Percentiles rank a stretch among this genome's conserved stretches.
These are phyloP conservation scores for Fusarium oxysporum DNA, from an alignment of 2,329 filamentous ascomycete species.

Conservation along the genomic window DNA sequence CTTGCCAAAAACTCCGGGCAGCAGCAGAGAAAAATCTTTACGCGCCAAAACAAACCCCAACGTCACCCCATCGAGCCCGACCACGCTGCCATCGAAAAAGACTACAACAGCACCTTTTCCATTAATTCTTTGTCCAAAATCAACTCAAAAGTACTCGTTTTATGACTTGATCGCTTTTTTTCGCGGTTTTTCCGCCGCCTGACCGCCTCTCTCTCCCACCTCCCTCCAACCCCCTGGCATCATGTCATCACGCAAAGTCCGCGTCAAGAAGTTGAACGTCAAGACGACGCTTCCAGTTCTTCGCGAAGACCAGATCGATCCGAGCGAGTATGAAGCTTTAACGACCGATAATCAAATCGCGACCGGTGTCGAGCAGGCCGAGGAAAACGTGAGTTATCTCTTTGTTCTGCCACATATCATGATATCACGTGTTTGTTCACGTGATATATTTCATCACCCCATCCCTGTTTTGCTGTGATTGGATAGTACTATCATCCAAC, in stretches of 20 bases:
- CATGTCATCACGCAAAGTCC: constrained; percentile 76
- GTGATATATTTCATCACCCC: constrained; percentile 52
- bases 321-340: constrained; percentile 85
- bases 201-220: constrained; percentile 52
- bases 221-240: constrained; percentile 56
- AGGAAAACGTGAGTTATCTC: constrained; percentile 87
- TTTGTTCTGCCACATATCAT: constrained; percentile 44
- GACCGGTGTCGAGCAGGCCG: constrained; percentile 95
- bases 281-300: constrained; percentile 90
- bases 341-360: constrained; percentile 87
- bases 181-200: constrained; percentile 68
- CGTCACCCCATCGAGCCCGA: constrained; percentile 65
- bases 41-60: constrained; percentile 66
- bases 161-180: constrained; percentile 74
- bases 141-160: constrained; percentile 66
- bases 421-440: constrained; percentile 63
- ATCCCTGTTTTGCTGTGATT: not conserved
- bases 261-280: constrained; percentile 90
- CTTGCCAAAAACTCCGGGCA: constrained; percentile 49
- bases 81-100: constrained; percentile 66
- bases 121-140: constrained; percentile 63
- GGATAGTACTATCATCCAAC: constrained; percentile 31
- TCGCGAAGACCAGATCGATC: constrained; percentile 90
- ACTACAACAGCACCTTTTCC: constrained; percentile 61
- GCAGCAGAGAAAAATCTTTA: constrained; percentile 63